A percentile compares a stretch with the other conserved stretches of the same genome.
Evolutionary conservation across 192 early-diverging fungal genomes (phyloP).

Genomic region (Coemansia reversa): DNA sequence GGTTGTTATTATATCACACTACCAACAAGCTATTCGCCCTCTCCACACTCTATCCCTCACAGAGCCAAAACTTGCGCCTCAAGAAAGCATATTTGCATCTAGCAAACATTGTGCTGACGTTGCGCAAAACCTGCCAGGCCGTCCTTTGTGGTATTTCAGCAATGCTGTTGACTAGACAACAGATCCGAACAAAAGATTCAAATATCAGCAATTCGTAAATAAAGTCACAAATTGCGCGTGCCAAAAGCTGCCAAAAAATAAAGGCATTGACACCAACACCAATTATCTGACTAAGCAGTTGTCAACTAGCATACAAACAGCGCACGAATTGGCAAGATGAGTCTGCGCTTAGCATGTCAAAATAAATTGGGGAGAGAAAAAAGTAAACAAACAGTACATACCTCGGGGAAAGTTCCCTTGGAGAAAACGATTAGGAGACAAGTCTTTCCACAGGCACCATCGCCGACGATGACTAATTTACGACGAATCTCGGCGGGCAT

Average conservation of each 20-base stretch:
- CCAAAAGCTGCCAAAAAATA: background rate
- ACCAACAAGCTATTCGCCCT: background rate
- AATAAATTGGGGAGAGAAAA: background rate
- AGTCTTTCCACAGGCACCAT: conserved; percentile 92
- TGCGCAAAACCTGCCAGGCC: background rate
- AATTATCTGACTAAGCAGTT: background rate
- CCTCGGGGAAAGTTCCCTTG: conserved; percentile 83
- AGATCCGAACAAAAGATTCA: background rate
- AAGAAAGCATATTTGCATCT: background rate
- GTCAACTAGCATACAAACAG: background rate
- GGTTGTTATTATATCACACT: background rate
- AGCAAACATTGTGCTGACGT: background rate
- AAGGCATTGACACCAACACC: background rate
- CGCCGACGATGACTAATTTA: conserved; percentile 92
- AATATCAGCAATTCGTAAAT: background rate
- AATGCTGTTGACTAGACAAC: background rate
- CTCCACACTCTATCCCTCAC: background rate
- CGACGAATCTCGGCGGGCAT: conserved; percentile 50
- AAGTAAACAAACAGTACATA: conserved; percentile 46
- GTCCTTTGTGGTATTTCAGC: background rate
- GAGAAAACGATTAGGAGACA: conserved; percentile 84
- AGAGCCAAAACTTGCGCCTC: background rate
- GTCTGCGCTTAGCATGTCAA: background rate
- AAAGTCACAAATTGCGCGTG: background rate
- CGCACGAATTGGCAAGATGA: background rate